These are phyloP conservation scores for Lichtheimia corymbifera DNA, from an alignment of 371 early-diverging fungal genomes.

Conservation along the genomic window DNA sequence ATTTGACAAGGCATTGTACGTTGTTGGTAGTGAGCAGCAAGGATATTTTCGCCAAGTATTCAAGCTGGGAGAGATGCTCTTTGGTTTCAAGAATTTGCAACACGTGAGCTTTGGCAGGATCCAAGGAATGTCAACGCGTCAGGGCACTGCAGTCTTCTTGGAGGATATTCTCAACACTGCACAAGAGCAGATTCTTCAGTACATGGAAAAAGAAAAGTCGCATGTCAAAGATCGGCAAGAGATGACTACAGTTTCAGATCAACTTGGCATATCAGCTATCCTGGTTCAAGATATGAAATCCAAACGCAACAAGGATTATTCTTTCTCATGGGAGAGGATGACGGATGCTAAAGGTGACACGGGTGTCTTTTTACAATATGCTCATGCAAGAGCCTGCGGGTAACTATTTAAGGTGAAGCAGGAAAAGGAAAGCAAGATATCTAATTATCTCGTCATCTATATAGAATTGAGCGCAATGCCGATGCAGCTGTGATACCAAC, in stretches of 20 bases:
- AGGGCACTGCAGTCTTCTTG: constrained; percentile 94
- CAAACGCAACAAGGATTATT: constrained; percentile 92
- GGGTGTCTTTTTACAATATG: constrained; percentile 97
- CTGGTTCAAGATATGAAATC: constrained; percentile 94
- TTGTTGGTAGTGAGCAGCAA: constrained; percentile 91
- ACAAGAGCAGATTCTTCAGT: constrained; percentile 50
- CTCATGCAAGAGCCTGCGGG: constrained; percentile 88
- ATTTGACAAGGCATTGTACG: constrained; percentile 90
- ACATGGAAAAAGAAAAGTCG: constrained; percentile 15
- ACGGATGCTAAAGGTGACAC: constrained; percentile 94
- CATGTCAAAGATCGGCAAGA: background rate
- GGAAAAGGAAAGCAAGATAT: background rate
- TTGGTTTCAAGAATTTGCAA: constrained; percentile 42
- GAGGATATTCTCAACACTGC: constrained; percentile 93
- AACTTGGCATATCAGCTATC: constrained; percentile 81
- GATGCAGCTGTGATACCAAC: constrained; percentile 16
- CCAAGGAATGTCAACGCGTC: constrained; percentile 94
- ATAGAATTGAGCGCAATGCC: constrained; percentile 46
- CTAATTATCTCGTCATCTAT: background rate
- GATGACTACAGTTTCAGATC: constrained; percentile 64
- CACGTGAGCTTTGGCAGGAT: constrained; percentile 97
- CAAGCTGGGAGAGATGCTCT: constrained; percentile 77
- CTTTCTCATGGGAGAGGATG: constrained; percentile 94
- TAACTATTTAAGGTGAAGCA: constrained; percentile 18
- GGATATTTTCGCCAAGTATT: constrained; percentile 93